Conservation (phyloP, 2,329 filamentous ascomycete genomes). For the Trichoderma brevicompactum region DNA sequence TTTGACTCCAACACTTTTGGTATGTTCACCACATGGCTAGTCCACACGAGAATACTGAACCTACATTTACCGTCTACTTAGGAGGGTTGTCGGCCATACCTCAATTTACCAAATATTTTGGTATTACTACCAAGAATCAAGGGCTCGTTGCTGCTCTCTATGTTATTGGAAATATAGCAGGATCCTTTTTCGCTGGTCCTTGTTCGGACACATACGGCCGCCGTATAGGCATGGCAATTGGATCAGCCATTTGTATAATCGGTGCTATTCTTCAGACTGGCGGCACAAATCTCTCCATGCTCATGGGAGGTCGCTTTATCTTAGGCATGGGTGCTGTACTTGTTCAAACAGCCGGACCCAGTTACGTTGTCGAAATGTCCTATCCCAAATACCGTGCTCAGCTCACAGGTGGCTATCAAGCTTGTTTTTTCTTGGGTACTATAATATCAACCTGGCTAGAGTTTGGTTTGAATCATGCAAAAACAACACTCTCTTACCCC, state of each 20-base stretch:
- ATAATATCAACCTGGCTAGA: slow-evolving; percentile 13
- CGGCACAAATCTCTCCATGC: slow-evolving; percentile 7
- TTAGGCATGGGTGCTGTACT: slow-evolving; percentile 14
- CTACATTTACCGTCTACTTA: background rate
- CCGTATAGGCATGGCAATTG: slow-evolving; percentile 9
- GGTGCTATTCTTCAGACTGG: slow-evolving; percentile 13
- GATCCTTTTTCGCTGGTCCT: slow-evolving; percentile 1
- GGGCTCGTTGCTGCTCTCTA: slow-evolving; percentile 9
- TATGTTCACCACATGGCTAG: background rate
- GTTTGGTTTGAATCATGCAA: slow-evolving; percentile 8
- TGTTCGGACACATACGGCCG: slow-evolving; percentile 14
- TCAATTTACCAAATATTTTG: slow-evolving; percentile 11
- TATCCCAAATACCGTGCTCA: slow-evolving; percentile 17
- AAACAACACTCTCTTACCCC: slow-evolving; percentile 5
- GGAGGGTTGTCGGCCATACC: slow-evolving; percentile 8
- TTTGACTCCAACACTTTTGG: slow-evolving; percentile 15
- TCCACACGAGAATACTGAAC: background rate
- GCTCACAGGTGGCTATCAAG: slow-evolving; percentile 11
- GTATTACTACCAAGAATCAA: slow-evolving; percentile 3
- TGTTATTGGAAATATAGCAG: slow-evolving; percentile 14
- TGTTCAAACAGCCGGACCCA: slow-evolving; percentile 6
- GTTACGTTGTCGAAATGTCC: slow-evolving; percentile 15
- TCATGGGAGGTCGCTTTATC: slow-evolving; percentile 13
- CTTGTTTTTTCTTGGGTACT: slow-evolving; percentile 12
- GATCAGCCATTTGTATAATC: slow-evolving; percentile 7